Evolutionary conservation across 1,139 yeast genomes (phyloP).

Genomic region (Saccharomycopsis hybrid): DNA sequence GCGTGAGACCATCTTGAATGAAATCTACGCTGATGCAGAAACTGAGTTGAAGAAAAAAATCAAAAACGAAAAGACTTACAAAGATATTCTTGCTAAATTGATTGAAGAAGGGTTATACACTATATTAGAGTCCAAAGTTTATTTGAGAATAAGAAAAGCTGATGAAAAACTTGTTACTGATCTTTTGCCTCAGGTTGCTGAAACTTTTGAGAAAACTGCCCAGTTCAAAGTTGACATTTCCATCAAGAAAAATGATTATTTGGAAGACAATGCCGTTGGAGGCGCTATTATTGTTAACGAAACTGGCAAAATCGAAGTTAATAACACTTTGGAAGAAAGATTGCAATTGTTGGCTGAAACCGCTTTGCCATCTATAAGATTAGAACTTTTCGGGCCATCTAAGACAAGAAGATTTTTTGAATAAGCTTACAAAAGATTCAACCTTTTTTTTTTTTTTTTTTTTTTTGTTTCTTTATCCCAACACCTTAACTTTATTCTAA

Average conservation of each 20-base stretch:
- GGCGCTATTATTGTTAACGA: constrained; percentile 73
- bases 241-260: constrained; percentile 50
- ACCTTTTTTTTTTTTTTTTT: not conserved
- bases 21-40: constrained; percentile 67
- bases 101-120: constrained; percentile 79
- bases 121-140: constrained; percentile 63
- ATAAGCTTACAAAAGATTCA: constrained; percentile 29
- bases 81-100: constrained; percentile 64
- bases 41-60: constrained; percentile 52
- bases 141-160: constrained; percentile 59
- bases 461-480: not conserved
- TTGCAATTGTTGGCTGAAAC: constrained; percentile 73
- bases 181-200: constrained; percentile 24
- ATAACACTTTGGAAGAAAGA: constrained; percentile 93
- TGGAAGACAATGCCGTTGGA: constrained; percentile 67
- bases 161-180: constrained; percentile 57
- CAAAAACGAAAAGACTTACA: constrained; percentile 47
- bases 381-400: constrained; percentile 86
- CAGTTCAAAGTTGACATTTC: constrained; percentile 44
- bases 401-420: constrained; percentile 86
- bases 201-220: constrained; percentile 56
- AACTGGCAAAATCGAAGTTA: constrained; percentile 77
- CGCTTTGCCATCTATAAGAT: constrained; percentile 88
- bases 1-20: constrained; percentile 74
- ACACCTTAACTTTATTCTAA: not conserved